Conservation (phyloP, 495 filamentous ascomycete species). For the Echria macrotheca region DNA sequence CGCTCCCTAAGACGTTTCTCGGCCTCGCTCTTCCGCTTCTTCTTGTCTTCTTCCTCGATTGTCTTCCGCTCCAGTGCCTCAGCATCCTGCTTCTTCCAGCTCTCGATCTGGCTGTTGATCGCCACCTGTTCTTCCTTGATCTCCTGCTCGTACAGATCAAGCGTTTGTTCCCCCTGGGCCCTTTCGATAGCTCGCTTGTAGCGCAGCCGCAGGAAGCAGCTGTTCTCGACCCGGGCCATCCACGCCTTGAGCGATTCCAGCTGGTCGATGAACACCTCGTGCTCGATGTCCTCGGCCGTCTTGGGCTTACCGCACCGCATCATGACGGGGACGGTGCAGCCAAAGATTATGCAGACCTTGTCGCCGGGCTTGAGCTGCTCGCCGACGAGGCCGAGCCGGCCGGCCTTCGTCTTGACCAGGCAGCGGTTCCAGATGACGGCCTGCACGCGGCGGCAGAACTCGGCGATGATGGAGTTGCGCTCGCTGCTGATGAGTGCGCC, state of each 20-base stretch:
- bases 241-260: neutral
- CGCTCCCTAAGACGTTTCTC: neutral
- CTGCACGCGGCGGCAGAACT: slow-evolving; percentile 37
- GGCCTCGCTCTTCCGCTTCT: neutral
- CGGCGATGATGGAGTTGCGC: slow-evolving; percentile 28
- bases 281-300: neutral
- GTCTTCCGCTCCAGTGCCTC: neutral
- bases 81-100: neutral
- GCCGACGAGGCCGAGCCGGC: slow-evolving; percentile 21
- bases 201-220: neutral
- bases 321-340: slow-evolving; percentile 41
- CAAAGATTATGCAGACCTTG: slow-evolving; percentile 36
- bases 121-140: neutral
- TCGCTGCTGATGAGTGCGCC: slow-evolving; percentile 31
- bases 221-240: neutral
- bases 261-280: neutral
- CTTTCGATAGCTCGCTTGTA: neutral
- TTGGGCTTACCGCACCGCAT: slow-evolving; percentile 10
- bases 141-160: neutral
- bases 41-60: neutral
- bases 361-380: slow-evolving; percentile 20
- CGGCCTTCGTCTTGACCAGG: slow-evolving; percentile 27
- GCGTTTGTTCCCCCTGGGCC: neutral
- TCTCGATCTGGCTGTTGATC: neutral
- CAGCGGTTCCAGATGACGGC: slow-evolving; percentile 35